Evolutionary conservation across 2,329 filamentous ascomycete genomes (phyloP), one percentile per base, ranked within the genome.

Genomic region (Fonsecaea monophora): DNA sequence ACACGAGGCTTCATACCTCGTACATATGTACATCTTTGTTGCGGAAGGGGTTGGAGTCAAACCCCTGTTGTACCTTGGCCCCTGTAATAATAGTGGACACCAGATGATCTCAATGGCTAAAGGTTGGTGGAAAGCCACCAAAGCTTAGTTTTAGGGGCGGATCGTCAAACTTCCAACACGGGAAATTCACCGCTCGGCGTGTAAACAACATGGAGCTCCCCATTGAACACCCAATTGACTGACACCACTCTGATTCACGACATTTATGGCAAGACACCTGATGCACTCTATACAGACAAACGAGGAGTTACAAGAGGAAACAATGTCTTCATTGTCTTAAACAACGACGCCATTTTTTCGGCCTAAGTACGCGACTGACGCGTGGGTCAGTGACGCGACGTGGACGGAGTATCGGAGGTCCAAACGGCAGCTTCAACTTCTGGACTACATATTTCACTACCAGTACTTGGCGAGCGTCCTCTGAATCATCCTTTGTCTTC

Each of bases 121-220:
- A 18, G 40, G 12, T 18, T 45, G n/a, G 18, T 6, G 6, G 15
- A 7, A 45, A 30, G 12, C 42, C 54, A 48, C 25, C 18, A 18
- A 54, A 45, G 64, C 66, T 71, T 65, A 65, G 40, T 13, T 18
- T 65, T 71, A 71, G 70, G 63, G 53, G 68, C 64, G 63, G 68
- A 70, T 71, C 71, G 64, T 58, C 62, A 58, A 53, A 21, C 38
- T 50, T 30, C 25, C 45, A 25, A 38, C 50, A 38, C 45, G 53
- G 62, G 45, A 35, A 55, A 59, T 53, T 21, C 32, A 30, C 59
- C 64, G 50, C 45, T 48, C 59, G 21, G 38, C 35, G 8, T 40
- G 60, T 70, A 70, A 70, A 70, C 68, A 70, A 66, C 15, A 1
- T 50, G 35, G 25, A 64, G 56, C 50, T 58, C 32, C 30, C 59